A percentile compares a stretch with the other conserved stretches of the same genome.
Evolutionary conservation across 1,139 yeast genomes (phyloP).

Genomic region (Taphrina flavorubra): DNA sequence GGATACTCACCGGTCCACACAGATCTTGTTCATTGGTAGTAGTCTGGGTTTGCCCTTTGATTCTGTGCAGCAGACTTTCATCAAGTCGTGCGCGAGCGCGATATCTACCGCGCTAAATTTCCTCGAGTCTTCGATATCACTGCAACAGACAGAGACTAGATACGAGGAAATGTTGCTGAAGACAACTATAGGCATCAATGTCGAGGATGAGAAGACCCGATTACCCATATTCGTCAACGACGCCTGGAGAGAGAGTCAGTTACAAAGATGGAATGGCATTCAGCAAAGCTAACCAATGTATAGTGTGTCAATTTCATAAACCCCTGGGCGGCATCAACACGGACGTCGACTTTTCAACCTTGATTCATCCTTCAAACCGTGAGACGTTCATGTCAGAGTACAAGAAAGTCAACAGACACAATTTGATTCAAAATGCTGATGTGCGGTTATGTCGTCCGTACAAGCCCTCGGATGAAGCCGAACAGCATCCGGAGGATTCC

Average conservation of each 20-base stretch:
- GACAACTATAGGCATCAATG: slow-evolving; percentile 14
- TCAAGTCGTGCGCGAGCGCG: slow-evolving; percentile 5
- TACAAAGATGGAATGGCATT: not conserved
- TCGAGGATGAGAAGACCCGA: slow-evolving; percentile 22
- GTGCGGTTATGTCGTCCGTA: slow-evolving; percentile 4
- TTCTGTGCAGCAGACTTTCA: not conserved
- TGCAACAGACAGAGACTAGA: slow-evolving; percentile 11
- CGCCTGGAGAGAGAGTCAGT: slow-evolving; percentile 23
- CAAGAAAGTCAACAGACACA: not conserved
- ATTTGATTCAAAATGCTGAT: slow-evolving; percentile 16
- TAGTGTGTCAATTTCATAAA: slow-evolving; percentile 10
- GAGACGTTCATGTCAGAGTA: slow-evolving; percentile 1
- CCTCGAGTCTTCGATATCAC: not conserved
- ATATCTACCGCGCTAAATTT: not conserved
- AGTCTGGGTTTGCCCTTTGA: not conserved
- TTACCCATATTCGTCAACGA: slow-evolving; percentile 19
- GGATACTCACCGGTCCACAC: not conserved
- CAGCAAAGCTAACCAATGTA: not conserved
- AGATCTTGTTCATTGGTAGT: not conserved
- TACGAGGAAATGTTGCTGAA: slow-evolving; percentile 12
- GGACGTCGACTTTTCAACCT: not conserved
- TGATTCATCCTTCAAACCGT: not conserved
- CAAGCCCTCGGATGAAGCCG: not conserved
- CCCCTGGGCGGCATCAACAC: slow-evolving; percentile 6
- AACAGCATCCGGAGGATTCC: slow-evolving; percentile 16